A percentile compares a stretch with the other conserved stretches of the same genome.
Evolutionary conservation across 805 yeast genomes (phyloP).

Genomic region (Huiozyma sinensis): DNA sequence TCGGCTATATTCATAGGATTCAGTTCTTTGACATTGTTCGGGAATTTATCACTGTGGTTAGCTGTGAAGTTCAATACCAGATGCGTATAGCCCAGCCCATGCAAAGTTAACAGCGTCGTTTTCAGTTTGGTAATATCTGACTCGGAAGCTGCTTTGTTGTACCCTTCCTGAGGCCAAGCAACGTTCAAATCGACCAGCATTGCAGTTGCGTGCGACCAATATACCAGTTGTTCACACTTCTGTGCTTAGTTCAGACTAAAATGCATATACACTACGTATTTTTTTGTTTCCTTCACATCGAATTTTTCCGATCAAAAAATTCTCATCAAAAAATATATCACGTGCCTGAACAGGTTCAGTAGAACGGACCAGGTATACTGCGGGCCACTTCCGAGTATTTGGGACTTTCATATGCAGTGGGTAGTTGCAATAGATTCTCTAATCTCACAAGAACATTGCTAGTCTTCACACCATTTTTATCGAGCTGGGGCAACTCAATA

Average conservation of each 20-base stretch:
- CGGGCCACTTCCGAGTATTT: neutral
- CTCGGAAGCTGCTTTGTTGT: conserved; percentile 31
- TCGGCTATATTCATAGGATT: conserved; percentile 32
- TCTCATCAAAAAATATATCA: too few species aligned
- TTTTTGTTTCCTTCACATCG: neutral
- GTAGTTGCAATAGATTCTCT: conserved; percentile 5
- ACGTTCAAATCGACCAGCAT: conserved; percentile 62
- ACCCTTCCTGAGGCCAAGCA: conserved; percentile 55
- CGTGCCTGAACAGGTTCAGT: too few species aligned
- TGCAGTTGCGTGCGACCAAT: neutral
- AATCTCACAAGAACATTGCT: conserved; percentile 14
- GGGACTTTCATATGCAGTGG: neutral
- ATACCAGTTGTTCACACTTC: neutral
- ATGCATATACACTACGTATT: neutral
- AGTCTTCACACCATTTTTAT: conserved; percentile 12
- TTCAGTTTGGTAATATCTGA: conserved; percentile 36
- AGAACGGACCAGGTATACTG: too few species aligned
- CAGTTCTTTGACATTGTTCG: conserved; percentile 33
- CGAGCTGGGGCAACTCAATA: conserved; percentile 13
- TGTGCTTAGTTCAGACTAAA: neutral
- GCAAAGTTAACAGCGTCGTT: conserved; percentile 41
- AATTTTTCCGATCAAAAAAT: too few species aligned
- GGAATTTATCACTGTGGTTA: conserved; percentile 42
- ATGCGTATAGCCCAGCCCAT: conserved; percentile 59
- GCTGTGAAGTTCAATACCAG: conserved; percentile 64